Base-by-base conservation (phyloP, 139 green algal species). In the Coelastrella sp. region DNA sequence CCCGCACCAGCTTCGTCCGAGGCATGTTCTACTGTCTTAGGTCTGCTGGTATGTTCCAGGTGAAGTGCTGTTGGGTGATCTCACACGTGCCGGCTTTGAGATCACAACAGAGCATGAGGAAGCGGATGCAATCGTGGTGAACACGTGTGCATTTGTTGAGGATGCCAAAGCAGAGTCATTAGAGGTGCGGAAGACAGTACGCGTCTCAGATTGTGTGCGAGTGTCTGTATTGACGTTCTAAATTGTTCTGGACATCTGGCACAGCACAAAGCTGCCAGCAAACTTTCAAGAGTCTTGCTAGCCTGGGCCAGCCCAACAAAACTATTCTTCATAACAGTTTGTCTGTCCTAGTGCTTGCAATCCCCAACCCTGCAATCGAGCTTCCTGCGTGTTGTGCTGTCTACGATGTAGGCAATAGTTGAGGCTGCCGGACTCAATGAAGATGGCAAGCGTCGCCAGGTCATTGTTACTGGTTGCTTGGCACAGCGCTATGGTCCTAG, bases 61-160 rank as follows among this genome's bases (percentile, higher is more conserved):
- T 2, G 97, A 99, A 85, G 97, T 99, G 23, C 92, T 99, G 89
- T 94, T 99, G n/a, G 97, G 97, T 17, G 96, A 99, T 86, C 89
- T 99, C 22, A 56, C 91, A 17, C 88, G 94, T 7, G 84, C 88
- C 6, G 97, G 97, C 23, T 98, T 98, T 85, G 56, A 95, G 6
- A 83, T 91, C 60, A 92, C 85, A 3, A 89, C 96, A 8, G 95
- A 97, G 6, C 92, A 96, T 75, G 93, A 94, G 60, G 89, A 96
- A 4, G 92, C 95, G 0, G 97, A 98, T 80, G 96, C 95, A 20
- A 96, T 99, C 73, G 93, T 98, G 4, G 78, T 99, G 65, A 98
- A 99, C 93, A 98, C 97, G 0, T 99, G 97, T 77, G 95, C 88
- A 10, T 99, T 99, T 94, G 96, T 99, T 68, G 97, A 99, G 22